Evolutionary conservation across 495 filamentous ascomycete species (phyloP), one percentile per base, ranked within the genome.

Genomic region (Aspergillus conjunctus): DNA sequence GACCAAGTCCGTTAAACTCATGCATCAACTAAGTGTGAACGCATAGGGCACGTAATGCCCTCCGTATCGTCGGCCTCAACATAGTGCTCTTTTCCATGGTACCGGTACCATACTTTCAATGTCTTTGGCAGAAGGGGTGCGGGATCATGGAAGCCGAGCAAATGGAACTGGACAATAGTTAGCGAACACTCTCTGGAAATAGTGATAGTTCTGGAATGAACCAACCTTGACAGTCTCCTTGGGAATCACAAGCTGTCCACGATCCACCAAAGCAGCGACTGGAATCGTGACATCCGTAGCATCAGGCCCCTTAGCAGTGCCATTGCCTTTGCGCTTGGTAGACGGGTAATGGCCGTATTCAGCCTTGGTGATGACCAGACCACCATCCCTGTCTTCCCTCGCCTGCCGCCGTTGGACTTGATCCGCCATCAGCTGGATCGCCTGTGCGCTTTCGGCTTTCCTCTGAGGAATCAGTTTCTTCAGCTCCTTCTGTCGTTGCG

Each of bases 111-210:
- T 30, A 87, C 74, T 64, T 72, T 78, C 65, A 87, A 63, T 37
- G 71, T 74, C 70, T 86, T 86, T 22, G 70, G 72, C 41, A 74
- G 66, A 26, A 80, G 68, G 11, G 84, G 83, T 11, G 80, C 81
- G 9, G 83, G 83, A 55, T 87, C 83, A 66, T 85, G 73, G 67
- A 86, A 86, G 3, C 83, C 84, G 7, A 83, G 64, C 15, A 85
- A 72, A 63, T 82, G 71, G 57, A 78, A 79, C 82, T 79, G 68
- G 17, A 53, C 41, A 22, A 18, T 31, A 46, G 51, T 72, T 51
- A 73, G 51, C 26, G 34, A 10, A 32, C 37, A 41, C 3, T 11
- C 11, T 9, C 60, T 41, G n/a, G 5, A 5, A 56, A 54, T 31
- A 15, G 32, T 26, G 51, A 39, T 20, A 37, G 15, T 52, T 22